Evolutionary conservation across 306 rosid species (phyloP), one percentile per base, ranked within the genome.

Genomic region (Trifolium pratense): DNA sequence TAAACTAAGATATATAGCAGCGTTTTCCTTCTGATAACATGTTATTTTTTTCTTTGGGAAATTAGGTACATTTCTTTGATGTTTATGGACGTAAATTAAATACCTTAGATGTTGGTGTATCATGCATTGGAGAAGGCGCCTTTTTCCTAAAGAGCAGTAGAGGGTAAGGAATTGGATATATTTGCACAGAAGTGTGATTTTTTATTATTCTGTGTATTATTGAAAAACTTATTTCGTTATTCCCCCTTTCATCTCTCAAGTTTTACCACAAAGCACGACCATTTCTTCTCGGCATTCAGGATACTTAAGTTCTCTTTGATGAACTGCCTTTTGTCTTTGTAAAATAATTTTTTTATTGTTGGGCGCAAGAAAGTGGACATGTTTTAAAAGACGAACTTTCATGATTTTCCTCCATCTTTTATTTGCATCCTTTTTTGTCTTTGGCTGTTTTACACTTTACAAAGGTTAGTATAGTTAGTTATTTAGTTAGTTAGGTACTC

Each of bases 81-180:
- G 75, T 91, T 74, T 94, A 91, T 79, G 99, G 99, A 45, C 91
- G 96, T 60, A 91, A 87, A 81, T 87, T 94, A 79, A 94, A 91
- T 84, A 88, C 97, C 55, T 64, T 93, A 76, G 91, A 94, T 89
- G 99, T 94, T 73, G 99, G 97, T 64, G 93, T 91, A 68, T 87
- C 96, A 32, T 94, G 99, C 87, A 87, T 75, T 43, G 88, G 90
- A 66, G 64, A 78, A 16, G 91, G 95, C 69, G 85, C 87, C 73
- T 94, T 91, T 86, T 94, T 89, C 82, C 72, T 58, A 37, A 94
- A 94, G 88, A 77, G 78, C 59, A 75, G 76, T 58, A 88, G 81
- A 83, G 97, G 99, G 97, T 94, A 88, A 62, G 60, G n/a, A 71
- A 31, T 67, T 32, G 57, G 55, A 21, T 58, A 67, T 55, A 25